Evolutionary conservation across 192 early-diverging fungal genomes (phyloP).

Genomic region (Backusella tuberculispora): DNA sequence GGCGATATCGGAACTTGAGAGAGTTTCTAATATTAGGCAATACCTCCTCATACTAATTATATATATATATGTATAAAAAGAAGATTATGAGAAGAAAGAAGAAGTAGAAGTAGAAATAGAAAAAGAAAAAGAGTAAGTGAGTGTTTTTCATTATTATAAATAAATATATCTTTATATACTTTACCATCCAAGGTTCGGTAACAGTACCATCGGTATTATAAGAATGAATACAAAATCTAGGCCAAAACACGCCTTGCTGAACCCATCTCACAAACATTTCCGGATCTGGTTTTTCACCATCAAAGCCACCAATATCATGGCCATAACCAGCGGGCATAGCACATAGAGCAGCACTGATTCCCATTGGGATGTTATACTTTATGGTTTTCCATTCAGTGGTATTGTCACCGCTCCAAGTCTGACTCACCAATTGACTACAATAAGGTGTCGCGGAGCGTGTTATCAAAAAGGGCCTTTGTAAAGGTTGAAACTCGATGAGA

Average conservation of each 20-base stretch:
- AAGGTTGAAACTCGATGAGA: conserved; percentile 41
- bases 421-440: conserved; percentile 50
- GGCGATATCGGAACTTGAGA: conserved; percentile 53
- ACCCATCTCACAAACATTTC: conserved; percentile 68
- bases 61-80: background rate
- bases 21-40: conserved; percentile 54
- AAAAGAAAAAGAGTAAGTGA: background rate
- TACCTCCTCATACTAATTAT: conserved; percentile 37
- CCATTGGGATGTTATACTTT: conserved; percentile 66
- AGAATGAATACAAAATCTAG: conserved; percentile 66
- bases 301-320: conserved; percentile 67
- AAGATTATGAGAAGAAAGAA: background rate
- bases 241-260: conserved; percentile 59
- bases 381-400: conserved; percentile 60
- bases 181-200: conserved; percentile 68
- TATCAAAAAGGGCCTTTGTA: conserved; percentile 55
- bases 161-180: background rate
- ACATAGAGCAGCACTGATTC: conserved; percentile 51
- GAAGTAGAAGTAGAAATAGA: too few species aligned
- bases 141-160: background rate
- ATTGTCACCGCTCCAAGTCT: conserved; percentile 68
- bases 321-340: conserved; percentile 56
- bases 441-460: conserved; percentile 53
- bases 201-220: conserved; percentile 60
- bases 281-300: conserved; percentile 52